phyloP scores from a whole-genome alignment of 148 eudicot genomes.

The Rhododendron ferrugineum region DNA sequence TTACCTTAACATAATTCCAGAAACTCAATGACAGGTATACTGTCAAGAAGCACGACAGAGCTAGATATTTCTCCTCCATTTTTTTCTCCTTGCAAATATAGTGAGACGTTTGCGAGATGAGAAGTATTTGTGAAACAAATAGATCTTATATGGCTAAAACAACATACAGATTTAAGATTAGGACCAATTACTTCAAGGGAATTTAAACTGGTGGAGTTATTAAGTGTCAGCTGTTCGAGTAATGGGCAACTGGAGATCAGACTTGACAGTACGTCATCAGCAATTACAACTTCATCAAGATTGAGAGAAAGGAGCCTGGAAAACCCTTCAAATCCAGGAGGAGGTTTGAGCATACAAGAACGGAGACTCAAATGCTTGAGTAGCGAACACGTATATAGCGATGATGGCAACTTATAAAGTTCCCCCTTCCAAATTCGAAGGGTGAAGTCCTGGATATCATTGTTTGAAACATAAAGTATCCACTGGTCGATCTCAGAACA shows the following conservation, averaged over 20 bases:
- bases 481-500: not conserved
- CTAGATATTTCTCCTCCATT: not conserved
- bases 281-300: not conserved
- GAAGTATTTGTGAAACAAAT: conserved; percentile 10
- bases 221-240: not conserved
- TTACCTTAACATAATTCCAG: not conserved
- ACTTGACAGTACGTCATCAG: not conserved
- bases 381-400: not conserved
- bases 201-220: not conserved
- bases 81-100: too few relatives aligned
- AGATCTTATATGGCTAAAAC: not conserved
- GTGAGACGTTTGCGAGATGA: not conserved
- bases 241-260: conserved; percentile 10
- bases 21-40: not conserved
- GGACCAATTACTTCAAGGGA: not conserved
- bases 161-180: not conserved
- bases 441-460: not conserved
- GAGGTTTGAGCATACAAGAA: conserved; percentile 5
- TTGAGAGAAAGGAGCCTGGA: not conserved
- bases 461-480: not conserved
- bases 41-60: not conserved
- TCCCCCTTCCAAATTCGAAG: not conserved
- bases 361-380: conserved; percentile 4
- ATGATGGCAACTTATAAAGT: not conserved
- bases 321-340: conserved; percentile 4